phyloP scores from a whole-genome alignment of 2,329 filamentous ascomycete species.

The Fusarium sp. region DNA sequence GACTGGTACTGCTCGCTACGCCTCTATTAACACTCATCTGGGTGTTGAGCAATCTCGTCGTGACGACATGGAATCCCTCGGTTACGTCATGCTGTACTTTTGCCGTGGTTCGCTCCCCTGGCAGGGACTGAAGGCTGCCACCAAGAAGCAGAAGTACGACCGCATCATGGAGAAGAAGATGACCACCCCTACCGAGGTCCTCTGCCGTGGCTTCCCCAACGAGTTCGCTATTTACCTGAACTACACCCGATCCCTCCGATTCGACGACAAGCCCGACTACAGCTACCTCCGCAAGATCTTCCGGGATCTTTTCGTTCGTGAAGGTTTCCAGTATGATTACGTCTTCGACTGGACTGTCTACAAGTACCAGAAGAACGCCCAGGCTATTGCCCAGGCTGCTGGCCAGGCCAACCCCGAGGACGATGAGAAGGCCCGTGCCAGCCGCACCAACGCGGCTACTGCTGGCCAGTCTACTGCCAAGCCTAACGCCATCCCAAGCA shows the following conservation, averaged over 20 bases:
- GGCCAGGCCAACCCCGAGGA: conserved; percentile 76
- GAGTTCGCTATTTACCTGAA: conserved; percentile 99
- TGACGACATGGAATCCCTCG: conserved; percentile 99
- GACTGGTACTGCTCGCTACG: conserved; percentile 97
- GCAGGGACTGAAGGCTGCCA: conserved; percentile 98
- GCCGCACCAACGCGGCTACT: conserved; percentile 74
- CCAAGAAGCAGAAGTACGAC: conserved; percentile 99
- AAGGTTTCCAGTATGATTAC: conserved; percentile 99
- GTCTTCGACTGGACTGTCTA: conserved; percentile 99
- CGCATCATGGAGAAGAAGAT: conserved; percentile 99
- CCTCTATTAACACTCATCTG: conserved; percentile 98
- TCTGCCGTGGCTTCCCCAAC: conserved; percentile 98
- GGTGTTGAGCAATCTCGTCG: conserved; percentile 99
- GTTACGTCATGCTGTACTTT: conserved; percentile 99
- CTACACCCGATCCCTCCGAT: conserved; percentile 98
- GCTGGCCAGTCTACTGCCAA: conserved; percentile 74
- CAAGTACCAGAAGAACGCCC: conserved; percentile 99
- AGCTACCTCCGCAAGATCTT: conserved; percentile 99
- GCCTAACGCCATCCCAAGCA: conserved; percentile 80
- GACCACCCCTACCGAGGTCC: conserved; percentile 98
- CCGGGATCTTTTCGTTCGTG: conserved; percentile 97
- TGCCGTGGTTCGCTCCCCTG: conserved; percentile 98
- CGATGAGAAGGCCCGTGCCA: conserved; percentile 80
- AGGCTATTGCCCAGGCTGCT: conserved; percentile 89
- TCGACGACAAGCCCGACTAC: conserved; percentile 99